Evolutionary conservation across 2,329 filamentous ascomycete genomes (phyloP).

Genomic region (Byssothecium circinans): DNA sequence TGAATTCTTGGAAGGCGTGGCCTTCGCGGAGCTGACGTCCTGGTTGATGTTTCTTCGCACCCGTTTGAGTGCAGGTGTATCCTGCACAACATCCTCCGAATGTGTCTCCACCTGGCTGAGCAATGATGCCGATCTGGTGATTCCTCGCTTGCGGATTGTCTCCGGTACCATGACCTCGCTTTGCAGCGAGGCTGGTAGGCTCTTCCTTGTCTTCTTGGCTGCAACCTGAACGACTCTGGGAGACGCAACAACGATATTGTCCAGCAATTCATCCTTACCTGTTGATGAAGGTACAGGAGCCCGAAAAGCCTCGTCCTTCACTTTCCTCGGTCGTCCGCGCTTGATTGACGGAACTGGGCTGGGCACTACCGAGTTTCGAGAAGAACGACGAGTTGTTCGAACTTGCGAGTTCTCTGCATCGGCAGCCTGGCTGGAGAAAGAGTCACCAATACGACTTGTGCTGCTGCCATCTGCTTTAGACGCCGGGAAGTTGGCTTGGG

Average conservation of each 20-base stretch:
- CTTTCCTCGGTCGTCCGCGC: slow-evolving; percentile 17
- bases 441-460: slow-evolving; percentile 41
- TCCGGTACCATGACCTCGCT: slow-evolving; percentile 13
- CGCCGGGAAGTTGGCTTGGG: not conserved
- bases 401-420: slow-evolving; percentile 21
- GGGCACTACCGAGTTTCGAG: slow-evolving; percentile 24
- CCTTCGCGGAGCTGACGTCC: slow-evolving; percentile 35
- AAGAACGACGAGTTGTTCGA: slow-evolving; percentile 27
- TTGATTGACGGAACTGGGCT: slow-evolving; percentile 21
- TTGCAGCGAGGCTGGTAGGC: slow-evolving; percentile 4
- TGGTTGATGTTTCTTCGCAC: slow-evolving; percentile 21
- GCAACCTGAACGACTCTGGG: slow-evolving; percentile 3
- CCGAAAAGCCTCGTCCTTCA: slow-evolving; percentile 11
- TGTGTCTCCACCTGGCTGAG: slow-evolving; percentile 33
- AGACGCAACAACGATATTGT: slow-evolving; percentile 45
- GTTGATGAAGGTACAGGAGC: not conserved
- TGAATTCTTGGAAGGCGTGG: slow-evolving; percentile 4
- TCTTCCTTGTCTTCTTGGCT: slow-evolving; percentile 19
- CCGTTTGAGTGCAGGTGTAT: slow-evolving; percentile 36
- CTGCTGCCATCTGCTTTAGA: slow-evolving; percentile 14
- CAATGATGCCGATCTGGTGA: slow-evolving; percentile 32
- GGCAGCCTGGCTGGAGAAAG: slow-evolving; percentile 31
- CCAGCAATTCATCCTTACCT: slow-evolving; percentile 40
- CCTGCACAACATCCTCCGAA: slow-evolving; percentile 25
- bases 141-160: slow-evolving; percentile 25